Conservation (phyloP, 805 yeast genomes). For the Torulaspora maleeae region DNA sequence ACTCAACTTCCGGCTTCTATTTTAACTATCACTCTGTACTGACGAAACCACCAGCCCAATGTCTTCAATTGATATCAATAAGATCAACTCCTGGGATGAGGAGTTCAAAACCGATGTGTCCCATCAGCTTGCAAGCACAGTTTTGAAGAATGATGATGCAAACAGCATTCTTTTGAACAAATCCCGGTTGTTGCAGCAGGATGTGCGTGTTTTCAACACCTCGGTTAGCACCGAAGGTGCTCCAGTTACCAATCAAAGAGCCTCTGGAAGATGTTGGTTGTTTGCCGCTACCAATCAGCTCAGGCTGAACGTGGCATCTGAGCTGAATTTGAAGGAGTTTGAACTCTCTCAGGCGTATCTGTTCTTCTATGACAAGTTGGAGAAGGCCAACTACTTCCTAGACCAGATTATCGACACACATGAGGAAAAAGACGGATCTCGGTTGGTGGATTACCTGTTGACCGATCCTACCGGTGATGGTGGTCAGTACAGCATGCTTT, state of each 20-base stretch:
- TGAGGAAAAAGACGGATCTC: slow-evolving; percentile 60
- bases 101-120: slow-evolving; percentile 30
- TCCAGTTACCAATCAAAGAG: slow-evolving; percentile 68
- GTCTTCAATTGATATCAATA: slow-evolving; percentile 14
- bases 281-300: slow-evolving; percentile 77
- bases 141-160: slow-evolving; percentile 35
- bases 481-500: slow-evolving; percentile 84
- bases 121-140: slow-evolving; percentile 36
- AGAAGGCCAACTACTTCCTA: slow-evolving; percentile 74
- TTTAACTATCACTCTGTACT: background rate
- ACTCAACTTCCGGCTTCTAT: no score
- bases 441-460: slow-evolving; percentile 63
- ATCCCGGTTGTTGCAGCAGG: slow-evolving; percentile 20
- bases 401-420: slow-evolving; percentile 71
- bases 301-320: slow-evolving; percentile 56
- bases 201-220: slow-evolving; percentile 31
- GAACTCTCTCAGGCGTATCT: slow-evolving; percentile 75
- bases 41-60: slow-evolving; percentile 2
- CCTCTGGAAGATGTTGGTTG: slow-evolving; percentile 84
- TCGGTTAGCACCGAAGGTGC: slow-evolving; percentile 43
- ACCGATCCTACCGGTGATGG: slow-evolving; percentile 72
- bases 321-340: slow-evolving; percentile 59
- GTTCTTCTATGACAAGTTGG: slow-evolving; percentile 82
- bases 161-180: slow-evolving; percentile 34
- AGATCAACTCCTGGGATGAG: slow-evolving; percentile 23